Percentiles rank a stretch among this genome's conserved stretches.
phyloP scores from a whole-genome alignment of 2,329 filamentous ascomycete species.

The Remersonia thermophila region DNA sequence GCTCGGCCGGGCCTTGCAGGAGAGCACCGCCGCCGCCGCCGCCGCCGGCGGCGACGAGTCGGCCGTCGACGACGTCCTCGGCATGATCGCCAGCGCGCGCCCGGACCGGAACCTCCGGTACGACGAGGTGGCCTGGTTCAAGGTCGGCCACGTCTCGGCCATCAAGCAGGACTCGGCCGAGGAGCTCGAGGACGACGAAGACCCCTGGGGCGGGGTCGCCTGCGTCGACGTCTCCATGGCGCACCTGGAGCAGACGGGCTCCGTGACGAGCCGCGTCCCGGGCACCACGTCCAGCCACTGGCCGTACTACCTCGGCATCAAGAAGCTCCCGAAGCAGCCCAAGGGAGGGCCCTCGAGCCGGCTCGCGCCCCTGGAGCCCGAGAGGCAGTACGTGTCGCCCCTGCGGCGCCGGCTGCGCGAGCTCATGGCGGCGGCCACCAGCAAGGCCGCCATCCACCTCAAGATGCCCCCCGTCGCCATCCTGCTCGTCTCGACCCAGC shows the following conservation, averaged over 20 bases:
- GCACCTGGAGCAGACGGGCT: conserved; percentile 84
- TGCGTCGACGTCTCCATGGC: conserved; percentile 79
- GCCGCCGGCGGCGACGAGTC: conserved; percentile 37
- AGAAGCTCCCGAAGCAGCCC: conserved; percentile 45
- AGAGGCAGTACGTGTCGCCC: conserved; percentile 41
- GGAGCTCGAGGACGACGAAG: conserved; percentile 49
- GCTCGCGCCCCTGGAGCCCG: conserved; percentile 29
- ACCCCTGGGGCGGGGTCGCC: conserved; percentile 74
- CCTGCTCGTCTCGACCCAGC: conserved; percentile 79
- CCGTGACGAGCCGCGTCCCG: conserved; percentile 69
- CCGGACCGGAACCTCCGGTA: conserved; percentile 23
- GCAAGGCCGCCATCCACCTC: conserved; percentile 71
- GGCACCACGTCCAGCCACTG: conserved; percentile 65
- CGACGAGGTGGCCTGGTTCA: conserved; percentile 80
- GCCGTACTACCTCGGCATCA: conserved; percentile 80
- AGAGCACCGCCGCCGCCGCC: conserved; percentile 44
- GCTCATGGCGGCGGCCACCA: conserved; percentile 78
- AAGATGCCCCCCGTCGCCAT: conserved; percentile 82
- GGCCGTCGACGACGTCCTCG: conserved; percentile 59
- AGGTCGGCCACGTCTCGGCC: conserved; percentile 60
- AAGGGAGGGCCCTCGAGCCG: conserved; percentile 26
- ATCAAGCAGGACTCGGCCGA: conserved; percentile 27
- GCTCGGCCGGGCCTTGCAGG: conserved; percentile 69
- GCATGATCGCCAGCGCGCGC: conserved; percentile 34
- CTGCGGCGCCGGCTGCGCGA: conserved; percentile 65